Percentiles rank a stretch among this genome's conserved stretches.
Evolutionary conservation across 306 rosid genomes (phyloP).

Genomic region (Morella rubra): DNA sequence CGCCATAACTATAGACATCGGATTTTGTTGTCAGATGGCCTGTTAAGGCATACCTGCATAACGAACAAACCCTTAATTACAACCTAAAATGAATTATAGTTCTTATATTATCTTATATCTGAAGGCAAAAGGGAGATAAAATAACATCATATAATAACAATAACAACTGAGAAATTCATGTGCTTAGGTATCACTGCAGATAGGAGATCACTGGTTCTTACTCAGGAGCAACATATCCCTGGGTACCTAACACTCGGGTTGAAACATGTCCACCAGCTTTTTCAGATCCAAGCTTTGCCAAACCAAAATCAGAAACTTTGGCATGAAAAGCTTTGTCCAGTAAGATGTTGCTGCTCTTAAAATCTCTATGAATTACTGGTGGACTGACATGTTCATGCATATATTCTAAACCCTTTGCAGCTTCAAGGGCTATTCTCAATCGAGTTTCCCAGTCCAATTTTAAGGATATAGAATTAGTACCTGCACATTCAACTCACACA

Average conservation of each 20-base stretch:
- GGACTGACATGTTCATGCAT: constrained; percentile 90
- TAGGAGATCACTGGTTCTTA: constrained; percentile 37
- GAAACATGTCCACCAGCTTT: constrained; percentile 96
- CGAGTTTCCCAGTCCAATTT: constrained; percentile 91
- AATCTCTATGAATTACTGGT: constrained; percentile 94
- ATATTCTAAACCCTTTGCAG: constrained; percentile 93
- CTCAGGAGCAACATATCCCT: constrained; percentile 96
- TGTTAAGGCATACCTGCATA: constrained; percentile 87
- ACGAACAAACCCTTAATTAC: constrained; percentile 12
- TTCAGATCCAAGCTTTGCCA: constrained; percentile 90
- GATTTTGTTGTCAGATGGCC: constrained; percentile 97
- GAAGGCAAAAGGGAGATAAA: background rate
- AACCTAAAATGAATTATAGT: background rate
- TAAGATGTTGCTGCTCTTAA: constrained; percentile 94
- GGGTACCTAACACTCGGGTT: constrained; percentile 90
- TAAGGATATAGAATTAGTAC: constrained; percentile 40
- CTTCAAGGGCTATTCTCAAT: constrained; percentile 86
- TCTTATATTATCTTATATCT: constrained; percentile 9
- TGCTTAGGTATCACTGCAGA: constrained; percentile 3
- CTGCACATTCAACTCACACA: constrained; percentile 30
- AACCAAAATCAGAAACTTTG: constrained; percentile 94
- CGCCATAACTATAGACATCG: constrained; percentile 90
- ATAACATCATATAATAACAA: constrained; percentile 4
- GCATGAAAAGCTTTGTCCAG: constrained; percentile 76
- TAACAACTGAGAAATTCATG: constrained; percentile 1